Evolutionary conservation across 345 rosid species (phyloP), one percentile per base, ranked within the genome.

Genomic region (Brassica cretica): DNA sequence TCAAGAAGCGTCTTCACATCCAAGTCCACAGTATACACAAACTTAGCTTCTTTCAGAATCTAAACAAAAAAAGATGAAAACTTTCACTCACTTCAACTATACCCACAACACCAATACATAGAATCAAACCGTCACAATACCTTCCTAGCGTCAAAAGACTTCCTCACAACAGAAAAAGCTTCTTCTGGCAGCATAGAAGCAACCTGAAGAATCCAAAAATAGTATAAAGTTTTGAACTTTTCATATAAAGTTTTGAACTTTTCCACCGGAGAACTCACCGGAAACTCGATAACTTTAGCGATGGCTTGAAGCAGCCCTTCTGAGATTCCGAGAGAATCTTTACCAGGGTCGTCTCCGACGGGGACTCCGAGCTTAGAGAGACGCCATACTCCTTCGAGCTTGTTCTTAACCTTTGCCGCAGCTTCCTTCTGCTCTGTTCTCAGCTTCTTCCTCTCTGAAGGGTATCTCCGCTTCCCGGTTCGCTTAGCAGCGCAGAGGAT

Each of bases 91-190:
- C 76, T 69, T 74, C 44, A 70, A n/a, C 62, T 5, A 53, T 9
- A 39, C 18, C n/a, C 2, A 61, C n/a, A 59, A 59, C 16, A 32
- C 62, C 0, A 72, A 15, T 1, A 62, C 3, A 3, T 15, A 3
- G 0, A 67, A 67, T 67, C 51, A 74, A 35, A 78, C 4, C 3
- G 30, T 41, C 61, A 78, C 80, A 2, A 2, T 5, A 89, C 98
- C 98, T 91, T 92, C 78, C 98, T 88, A 18, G 98, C 98, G 71
- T 94, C 98, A 81, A 92, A 94, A 3, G 98, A 92, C 81, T 92
- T 94, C 82, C 98, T 83, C 75, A 91, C 33, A 18, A 94, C 88
- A 14, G 91, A 18, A 83, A 94, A 89, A 10, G 97, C 98, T 82
- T 92, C 93, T 10, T 77, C 75, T 2, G 98, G 98, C 84, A 92